These are phyloP conservation scores for Hymenoscyphus occultus DNA, from an alignment of 2,329 filamentous ascomycete species.

Conservation along the genomic window DNA sequence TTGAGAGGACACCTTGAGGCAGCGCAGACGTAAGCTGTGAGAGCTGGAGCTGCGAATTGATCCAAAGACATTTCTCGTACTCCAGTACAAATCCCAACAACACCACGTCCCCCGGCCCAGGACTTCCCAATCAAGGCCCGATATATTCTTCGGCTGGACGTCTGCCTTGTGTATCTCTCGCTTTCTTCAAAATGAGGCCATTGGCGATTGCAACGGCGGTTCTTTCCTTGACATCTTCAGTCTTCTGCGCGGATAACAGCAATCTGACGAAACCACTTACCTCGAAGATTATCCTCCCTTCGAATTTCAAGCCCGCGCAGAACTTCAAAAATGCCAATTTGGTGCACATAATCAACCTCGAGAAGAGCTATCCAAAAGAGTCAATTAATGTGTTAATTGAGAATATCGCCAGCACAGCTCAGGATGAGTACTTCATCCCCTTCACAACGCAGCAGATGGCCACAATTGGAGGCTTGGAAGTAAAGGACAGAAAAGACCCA, in stretches of 20 bases:
- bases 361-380: constrained; percentile 89
- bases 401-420: constrained; percentile 75
- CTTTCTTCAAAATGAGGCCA: constrained; percentile 33
- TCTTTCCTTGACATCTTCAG: constrained; percentile 47
- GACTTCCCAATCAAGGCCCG: constrained; percentile 15
- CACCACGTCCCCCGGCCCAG: constrained; percentile 8
- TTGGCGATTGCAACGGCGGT: constrained; percentile 53
- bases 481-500: constrained; percentile 83
- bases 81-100: constrained; percentile 3
- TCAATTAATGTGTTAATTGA: constrained; percentile 91
- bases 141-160: constrained; percentile 23
- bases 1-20: constrained; percentile 25
- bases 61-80: constrained; percentile 12
- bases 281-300: constrained; percentile 57
- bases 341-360: constrained; percentile 83
- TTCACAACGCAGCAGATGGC: constrained; percentile 75
- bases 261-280: constrained; percentile 41
- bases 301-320: constrained; percentile 77
- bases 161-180: constrained; percentile 21
- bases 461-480: constrained; percentile 81
- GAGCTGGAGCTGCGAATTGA: constrained; percentile 17
- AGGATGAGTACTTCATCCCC: constrained; percentile 87
- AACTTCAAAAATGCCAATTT: constrained; percentile 94
- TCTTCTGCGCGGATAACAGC: constrained; percentile 28
- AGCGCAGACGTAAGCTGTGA: constrained; percentile 27